phyloP scores from a whole-genome alignment of 176 grass and related monocot species.

The Zoysia pacifica region DNA sequence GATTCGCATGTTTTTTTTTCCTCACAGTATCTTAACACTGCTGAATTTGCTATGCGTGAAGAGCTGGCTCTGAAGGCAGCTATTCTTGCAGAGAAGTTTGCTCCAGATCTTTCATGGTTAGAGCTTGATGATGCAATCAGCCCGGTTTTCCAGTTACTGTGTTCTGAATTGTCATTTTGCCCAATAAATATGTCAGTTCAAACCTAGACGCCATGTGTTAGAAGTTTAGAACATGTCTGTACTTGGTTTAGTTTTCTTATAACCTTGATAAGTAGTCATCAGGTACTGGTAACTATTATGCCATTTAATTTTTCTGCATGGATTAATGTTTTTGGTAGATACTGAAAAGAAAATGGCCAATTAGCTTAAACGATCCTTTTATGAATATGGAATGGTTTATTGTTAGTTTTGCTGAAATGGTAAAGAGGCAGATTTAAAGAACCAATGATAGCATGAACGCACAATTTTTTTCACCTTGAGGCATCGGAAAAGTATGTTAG shows the following conservation, averaged over 20 bases:
- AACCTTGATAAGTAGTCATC: too few relatives aligned
- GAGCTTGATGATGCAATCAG: conserved; percentile 14
- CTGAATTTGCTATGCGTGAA: conserved; percentile 97
- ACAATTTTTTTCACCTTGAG: too few relatives aligned
- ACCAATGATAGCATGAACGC: too few relatives aligned
- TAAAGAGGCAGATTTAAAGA: too few relatives aligned
- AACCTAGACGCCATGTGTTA: too few relatives aligned
- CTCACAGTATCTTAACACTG: conserved; percentile 92
- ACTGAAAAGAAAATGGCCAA: background rate
- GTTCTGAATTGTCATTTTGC: conserved; percentile 6
- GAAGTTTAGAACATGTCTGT: too few relatives aligned
- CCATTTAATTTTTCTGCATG: background rate
- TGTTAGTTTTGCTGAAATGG: background rate
- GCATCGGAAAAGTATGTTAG: background rate
- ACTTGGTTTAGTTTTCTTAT: too few relatives aligned
- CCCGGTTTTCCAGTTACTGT: background rate
- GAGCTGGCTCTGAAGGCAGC: conserved; percentile 94
- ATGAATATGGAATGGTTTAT: background rate
- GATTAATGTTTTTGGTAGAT: background rate
- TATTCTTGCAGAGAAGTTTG: conserved; percentile 97
- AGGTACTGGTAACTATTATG: background rate
- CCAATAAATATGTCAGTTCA: background rate
- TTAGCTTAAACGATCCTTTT: background rate
- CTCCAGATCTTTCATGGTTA: conserved; percentile 98
- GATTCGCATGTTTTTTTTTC: conserved; percentile 18